These are phyloP conservation scores for Suhomyces sp. DNA, from an alignment of 805 yeast genomes.

Conservation along the genomic window DNA sequence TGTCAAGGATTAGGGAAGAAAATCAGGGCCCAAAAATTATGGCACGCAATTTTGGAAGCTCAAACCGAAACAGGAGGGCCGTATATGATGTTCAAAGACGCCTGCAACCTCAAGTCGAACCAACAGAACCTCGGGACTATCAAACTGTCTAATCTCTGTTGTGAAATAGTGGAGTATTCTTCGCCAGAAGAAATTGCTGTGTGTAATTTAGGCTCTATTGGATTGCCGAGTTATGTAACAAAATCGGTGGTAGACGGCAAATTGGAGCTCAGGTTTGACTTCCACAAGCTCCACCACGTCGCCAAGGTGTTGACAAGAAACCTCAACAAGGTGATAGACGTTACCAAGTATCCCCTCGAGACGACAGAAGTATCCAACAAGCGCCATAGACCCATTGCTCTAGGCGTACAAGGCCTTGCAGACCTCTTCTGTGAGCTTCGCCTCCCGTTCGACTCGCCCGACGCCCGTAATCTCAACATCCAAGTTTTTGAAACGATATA, in stretches of 20 bases:
- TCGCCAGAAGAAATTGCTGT: conserved; percentile 58
- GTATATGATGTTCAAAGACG: conserved; percentile 61
- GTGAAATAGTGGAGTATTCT: conserved; percentile 62
- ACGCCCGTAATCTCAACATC: conserved; percentile 53
- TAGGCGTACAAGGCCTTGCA: conserved; percentile 64
- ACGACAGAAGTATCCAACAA: conserved; percentile 53
- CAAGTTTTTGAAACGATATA: conserved; percentile 62
- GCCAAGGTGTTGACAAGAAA: conserved; percentile 54
- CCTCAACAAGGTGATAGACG: conserved; percentile 55
- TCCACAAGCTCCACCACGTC: conserved; percentile 53
- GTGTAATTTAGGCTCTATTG: conserved; percentile 59
- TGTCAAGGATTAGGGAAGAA: conserved; percentile 53
- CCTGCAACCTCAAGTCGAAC: conserved; percentile 56
- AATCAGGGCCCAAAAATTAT: conserved; percentile 57
- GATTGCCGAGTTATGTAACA: conserved; percentile 55
- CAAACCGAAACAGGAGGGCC: conserved; percentile 68
- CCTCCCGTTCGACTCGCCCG: conserved; percentile 56
- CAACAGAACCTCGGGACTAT: conserved; percentile 60
- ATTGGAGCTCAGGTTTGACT: conserved; percentile 46
- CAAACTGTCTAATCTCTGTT: conserved; percentile 60
- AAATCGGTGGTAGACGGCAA: conserved; percentile 30
- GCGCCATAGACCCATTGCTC: conserved; percentile 60
- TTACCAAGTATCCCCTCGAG: conserved; percentile 54
- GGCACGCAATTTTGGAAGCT: conserved; percentile 59
- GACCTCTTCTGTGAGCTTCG: conserved; percentile 56